Base-by-base conservation (phyloP, 768 basidiomycete genomes). In the Russula virescens region DNA sequence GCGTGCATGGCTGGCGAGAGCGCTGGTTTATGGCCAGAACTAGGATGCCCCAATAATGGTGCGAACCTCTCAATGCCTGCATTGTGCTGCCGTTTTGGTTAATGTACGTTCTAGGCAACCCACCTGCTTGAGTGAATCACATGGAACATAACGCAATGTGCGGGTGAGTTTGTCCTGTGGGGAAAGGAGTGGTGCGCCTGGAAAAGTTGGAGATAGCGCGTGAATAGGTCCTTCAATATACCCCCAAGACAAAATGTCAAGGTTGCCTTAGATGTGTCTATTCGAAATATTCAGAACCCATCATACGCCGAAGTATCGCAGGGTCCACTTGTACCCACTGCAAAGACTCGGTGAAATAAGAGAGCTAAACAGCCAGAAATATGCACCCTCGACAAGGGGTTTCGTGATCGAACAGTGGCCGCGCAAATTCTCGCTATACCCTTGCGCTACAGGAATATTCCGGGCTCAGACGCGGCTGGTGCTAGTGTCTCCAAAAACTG, bases 11-110 rank as follows among this genome's bases (percentile, higher is more conserved):
- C 67, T 3, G 81, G 81, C 5, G 80, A 82, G 68, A 76, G 66
- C 0, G 81, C 82, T 16, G 72, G 69, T 1, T 73, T 76, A 65
- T 86, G 84, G 83, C 84, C 83, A 1, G 63, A 77, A 11, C 57
- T 71, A 64, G 81, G 76, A 16, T 84, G 83, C 58, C 81, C 81
- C 25, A 84, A 85, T 71, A 68, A 81, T 72, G 84, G 83, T 79
- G 63, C 47, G 66, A 58, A 42, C 11, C 28, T 21, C 25, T 40
- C 48, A 28, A 21, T 25, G 16, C n/a, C 26, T 3, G 9, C 18
- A 2, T 25, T 31, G 13, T 19, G 46, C 48, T 46, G 18, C 19
- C 21, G 6, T 21, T 38, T 54, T 31, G 18, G 16, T 13, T 60
- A 18, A 56, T 35, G 25, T 42, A 11, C 16, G 0, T 19, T 28